Base-by-base conservation (phyloP, 179 eudicot genomes). In the Monotropa hypopitys region DNA sequence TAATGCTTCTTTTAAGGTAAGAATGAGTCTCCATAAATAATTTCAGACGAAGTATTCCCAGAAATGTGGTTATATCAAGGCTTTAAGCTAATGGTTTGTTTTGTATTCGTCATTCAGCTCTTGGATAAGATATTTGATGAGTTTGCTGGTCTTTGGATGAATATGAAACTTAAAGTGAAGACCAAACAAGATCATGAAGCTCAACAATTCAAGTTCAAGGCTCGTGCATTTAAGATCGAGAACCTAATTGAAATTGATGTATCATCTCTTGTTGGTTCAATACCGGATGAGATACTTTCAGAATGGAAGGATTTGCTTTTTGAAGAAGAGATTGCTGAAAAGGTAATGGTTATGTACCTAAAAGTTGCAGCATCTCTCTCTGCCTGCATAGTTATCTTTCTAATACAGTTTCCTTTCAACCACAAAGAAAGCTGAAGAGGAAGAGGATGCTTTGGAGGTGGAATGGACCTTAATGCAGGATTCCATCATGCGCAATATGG, bases 301-400 rank as follows among this genome's bases (percentile, higher is more conserved):
- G 98, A 96, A 79, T 93, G 99, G 99, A 90, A 90, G 78, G 98
- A 91, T 28, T 84, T 87, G 73, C 78, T 88, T 70, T 75, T 75
- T 23, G 91, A 81, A 51, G 89, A 91, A 79, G 94, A 85, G 35
- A 73, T 70, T 32, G 50, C 26, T 74, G 85, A 79, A 76, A 83
- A 76, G 89, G 96, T 91, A 80, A 80, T 38, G n/a, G 70, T 62
- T 72, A 28, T 62, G 18, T 57, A 38, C 32, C n/a, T 72, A 2
- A n/a, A 63, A 12, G 76, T 11, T 70, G 28, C 21, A 5, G 11
- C 32, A 2, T 76, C 30, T 72, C 1, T 7, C 15, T 20, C 45
- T 54, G 32, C 45, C 1, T 8, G 23, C 70, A 32, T 42, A 59
- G 30, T 18, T 26, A 38, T 38, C 68, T 3, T 59, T 16, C 49